A percentile compares a stretch with the other conserved stretches of the same genome.
Conservation (phyloP, 176 grass and related monocot genomes). For the Rhynchospora tenuis region DNA sequence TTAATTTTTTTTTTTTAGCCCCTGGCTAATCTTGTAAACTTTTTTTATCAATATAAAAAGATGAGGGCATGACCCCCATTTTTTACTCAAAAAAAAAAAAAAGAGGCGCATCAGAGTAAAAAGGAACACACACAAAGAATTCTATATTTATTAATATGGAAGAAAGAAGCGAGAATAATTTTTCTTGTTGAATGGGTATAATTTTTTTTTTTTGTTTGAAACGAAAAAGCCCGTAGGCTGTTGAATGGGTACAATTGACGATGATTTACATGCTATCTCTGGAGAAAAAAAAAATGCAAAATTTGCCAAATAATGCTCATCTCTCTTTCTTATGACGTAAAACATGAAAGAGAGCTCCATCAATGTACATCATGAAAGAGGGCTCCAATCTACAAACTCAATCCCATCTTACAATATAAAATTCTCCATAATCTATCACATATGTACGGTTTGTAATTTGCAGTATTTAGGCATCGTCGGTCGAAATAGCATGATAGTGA, state of each 20-base stretch:
- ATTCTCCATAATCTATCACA: background rate
- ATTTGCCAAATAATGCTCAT: background rate
- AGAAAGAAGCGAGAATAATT: no score
- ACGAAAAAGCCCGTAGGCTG: no score
- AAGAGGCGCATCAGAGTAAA: no score
- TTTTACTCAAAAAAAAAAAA: no score
- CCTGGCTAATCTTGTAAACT: no score
- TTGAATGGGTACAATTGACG: background rate
- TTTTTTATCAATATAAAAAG: no score
- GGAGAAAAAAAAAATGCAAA: background rate
- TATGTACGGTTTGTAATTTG: background rate
- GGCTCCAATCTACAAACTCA: background rate
- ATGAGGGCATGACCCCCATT: no score
- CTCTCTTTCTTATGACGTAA: background rate
- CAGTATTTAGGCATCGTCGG: constrained; percentile 1
- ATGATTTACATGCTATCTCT: background rate
- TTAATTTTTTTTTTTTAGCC: no score
- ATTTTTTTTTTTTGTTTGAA: no score
- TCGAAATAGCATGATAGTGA: constrained; percentile 30
- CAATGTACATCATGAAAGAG: background rate
- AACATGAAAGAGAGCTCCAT: background rate
- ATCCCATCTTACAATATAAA: background rate
- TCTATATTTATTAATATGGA: no score
- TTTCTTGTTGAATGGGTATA: no score
- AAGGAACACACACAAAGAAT: no score